Conservation (phyloP, 169 alveolate species). For the Eimeria acervulina region DNA sequence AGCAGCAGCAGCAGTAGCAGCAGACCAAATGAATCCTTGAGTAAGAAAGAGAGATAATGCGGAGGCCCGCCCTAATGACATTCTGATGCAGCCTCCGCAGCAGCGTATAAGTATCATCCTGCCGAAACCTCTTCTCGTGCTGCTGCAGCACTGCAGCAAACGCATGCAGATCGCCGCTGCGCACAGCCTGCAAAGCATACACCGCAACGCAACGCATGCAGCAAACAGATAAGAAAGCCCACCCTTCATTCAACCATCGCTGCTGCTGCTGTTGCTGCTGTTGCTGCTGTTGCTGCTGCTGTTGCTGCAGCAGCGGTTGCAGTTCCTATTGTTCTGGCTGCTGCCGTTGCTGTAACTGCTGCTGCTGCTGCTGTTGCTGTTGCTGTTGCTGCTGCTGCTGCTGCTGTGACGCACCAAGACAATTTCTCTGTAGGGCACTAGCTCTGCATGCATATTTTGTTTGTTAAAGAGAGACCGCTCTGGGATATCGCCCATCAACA, state of each 20-base stretch:
- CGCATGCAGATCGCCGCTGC: conserved; percentile 95
- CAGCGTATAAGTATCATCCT: conserved; percentile 94
- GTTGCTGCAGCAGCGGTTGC: neutral
- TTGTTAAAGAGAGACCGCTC: conserved; percentile 95
- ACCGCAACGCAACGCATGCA: neutral
- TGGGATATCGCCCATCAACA: conserved; percentile 98
- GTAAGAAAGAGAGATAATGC: conserved; percentile 95
- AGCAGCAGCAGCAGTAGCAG: neutral
- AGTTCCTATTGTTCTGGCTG: neutral
- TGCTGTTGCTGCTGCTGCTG: conserved; percentile 14
- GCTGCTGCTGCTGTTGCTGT: neutral
- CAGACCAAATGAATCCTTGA: conserved; percentile 93
- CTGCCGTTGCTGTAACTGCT: neutral
- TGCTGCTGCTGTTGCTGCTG: neutral
- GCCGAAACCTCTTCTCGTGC: conserved; percentile 89
- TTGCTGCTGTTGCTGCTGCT: neutral
- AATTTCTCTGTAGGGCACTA: conserved; percentile 95
- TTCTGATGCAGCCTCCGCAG: conserved; percentile 96
- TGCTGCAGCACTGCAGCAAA: conserved; percentile 92
- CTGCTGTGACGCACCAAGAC: conserved; percentile 85
- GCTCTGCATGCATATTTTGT: conserved; percentile 91
- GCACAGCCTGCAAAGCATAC: conserved; percentile 90
- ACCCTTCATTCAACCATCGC: neutral
- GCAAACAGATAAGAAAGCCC: neutral
- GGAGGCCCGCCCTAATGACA: conserved; percentile 97